Evolutionary conservation across 306 rosid genomes (phyloP).

Genomic region (Quercus bicolor): DNA sequence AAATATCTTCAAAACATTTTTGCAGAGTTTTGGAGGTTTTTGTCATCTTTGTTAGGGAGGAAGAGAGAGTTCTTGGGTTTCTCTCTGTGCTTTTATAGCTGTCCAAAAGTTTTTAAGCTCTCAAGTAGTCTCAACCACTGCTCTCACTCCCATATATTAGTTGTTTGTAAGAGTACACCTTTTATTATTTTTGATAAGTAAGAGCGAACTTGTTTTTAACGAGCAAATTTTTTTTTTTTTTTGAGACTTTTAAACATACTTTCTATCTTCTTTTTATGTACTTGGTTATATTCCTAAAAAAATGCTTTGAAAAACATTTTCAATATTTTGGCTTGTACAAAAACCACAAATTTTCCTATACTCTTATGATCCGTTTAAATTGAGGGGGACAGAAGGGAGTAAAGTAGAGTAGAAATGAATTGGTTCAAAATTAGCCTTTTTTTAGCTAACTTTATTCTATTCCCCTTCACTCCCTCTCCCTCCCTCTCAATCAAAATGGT

Average conservation of each 20-base stretch:
- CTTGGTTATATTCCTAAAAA: too few relatives aligned
- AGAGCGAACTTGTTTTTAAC: neutral
- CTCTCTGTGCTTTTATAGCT: slow-evolving; percentile 27
- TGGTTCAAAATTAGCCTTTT: fast-evolving
- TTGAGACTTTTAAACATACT: neutral
- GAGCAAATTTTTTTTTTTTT: too few relatives aligned
- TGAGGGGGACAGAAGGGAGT: fast-evolving
- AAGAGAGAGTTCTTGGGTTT: slow-evolving; percentile 24
- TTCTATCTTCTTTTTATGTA: too few relatives aligned
- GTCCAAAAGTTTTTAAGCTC: slow-evolving; percentile 25
- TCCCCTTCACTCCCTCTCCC: too few relatives aligned
- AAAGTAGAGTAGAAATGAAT: too few relatives aligned
- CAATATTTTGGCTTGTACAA: too few relatives aligned
- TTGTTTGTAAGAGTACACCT: neutral
- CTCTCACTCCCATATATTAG: slow-evolving; percentile 1
- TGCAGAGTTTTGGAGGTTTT: slow-evolving; percentile 1
- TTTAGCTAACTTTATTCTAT: too few relatives aligned
- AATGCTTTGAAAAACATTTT: too few relatives aligned
- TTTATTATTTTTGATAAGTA: neutral
- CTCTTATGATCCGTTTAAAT: too few relatives aligned
- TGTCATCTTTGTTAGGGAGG: neutral
- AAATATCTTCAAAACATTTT: neutral
- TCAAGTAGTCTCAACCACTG: slow-evolving; percentile 7
- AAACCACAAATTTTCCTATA: too few relatives aligned
- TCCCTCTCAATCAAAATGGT: too few relatives aligned